A percentile compares a stretch with the other conserved stretches of the same genome.
These are phyloP conservation scores for Suillus ampliporus DNA, from an alignment of 768 basidiomycete genomes.

Conservation along the genomic window DNA sequence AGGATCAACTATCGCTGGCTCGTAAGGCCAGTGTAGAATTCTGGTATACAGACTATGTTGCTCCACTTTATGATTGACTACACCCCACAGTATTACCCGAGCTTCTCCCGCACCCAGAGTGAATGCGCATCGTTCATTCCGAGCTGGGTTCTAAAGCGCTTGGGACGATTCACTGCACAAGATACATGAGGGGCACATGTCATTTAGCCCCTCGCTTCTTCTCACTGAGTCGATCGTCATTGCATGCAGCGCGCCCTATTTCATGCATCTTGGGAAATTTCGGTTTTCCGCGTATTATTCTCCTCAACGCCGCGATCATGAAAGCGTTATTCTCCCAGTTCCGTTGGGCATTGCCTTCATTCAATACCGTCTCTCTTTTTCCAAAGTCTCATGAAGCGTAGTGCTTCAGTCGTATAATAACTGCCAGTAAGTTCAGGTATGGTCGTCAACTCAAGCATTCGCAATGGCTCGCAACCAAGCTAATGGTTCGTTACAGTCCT, in stretches of 20 bases:
- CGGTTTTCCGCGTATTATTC: constrained; percentile 31
- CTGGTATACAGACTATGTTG: background rate
- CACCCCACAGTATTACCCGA: background rate
- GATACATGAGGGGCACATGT: constrained; percentile 44
- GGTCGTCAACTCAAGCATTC: constrained; percentile 18
- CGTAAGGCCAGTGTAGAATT: background rate
- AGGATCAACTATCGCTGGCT: background rate
- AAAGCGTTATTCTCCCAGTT: constrained; percentile 30
- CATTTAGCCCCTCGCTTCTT: constrained; percentile 37
- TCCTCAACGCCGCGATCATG: constrained; percentile 37
- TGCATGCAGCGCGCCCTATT: constrained; percentile 39
- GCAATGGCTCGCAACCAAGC: constrained; percentile 27
- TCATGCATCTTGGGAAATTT: constrained; percentile 32
- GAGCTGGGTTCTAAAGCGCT: constrained; percentile 25
- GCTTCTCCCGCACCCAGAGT: background rate
- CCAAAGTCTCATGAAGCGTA: constrained; percentile 7
- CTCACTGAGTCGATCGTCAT: constrained; percentile 40
- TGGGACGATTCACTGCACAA: constrained; percentile 39
- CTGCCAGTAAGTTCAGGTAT: constrained; percentile 20
- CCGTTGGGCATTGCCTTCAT: constrained; percentile 35
- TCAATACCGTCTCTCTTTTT: constrained; percentile 25
- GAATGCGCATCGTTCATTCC: constrained; percentile 5
- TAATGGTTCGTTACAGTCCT: constrained; percentile 3
- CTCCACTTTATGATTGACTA: constrained; percentile 7
- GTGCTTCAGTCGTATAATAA: constrained; percentile 30